Conservation (phyloP, 2,329 filamentous ascomycete genomes). For the Monosporascus sp. region DNA sequence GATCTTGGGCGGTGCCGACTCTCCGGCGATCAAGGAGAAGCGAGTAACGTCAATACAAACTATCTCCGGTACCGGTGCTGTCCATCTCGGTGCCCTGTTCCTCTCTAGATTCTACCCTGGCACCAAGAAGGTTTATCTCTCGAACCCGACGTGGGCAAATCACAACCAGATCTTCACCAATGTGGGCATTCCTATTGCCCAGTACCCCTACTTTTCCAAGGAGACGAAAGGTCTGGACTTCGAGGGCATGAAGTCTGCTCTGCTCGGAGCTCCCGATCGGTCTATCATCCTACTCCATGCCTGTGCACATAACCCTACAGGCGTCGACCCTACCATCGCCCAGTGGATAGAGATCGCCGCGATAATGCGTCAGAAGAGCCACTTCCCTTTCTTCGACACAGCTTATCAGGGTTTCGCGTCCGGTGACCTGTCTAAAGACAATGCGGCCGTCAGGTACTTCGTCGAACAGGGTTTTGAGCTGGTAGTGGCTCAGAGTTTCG, state of each 20-base stretch:
- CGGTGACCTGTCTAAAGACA: conserved; percentile 77
- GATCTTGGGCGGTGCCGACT: conserved; percentile 68
- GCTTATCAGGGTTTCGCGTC: conserved; percentile 98
- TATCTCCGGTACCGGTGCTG: conserved; percentile 93
- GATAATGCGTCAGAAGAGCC: conserved; percentile 69
- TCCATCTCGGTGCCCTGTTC: conserved; percentile 91
- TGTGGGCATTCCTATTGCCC: conserved; percentile 69
- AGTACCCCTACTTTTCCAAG: conserved; percentile 92
- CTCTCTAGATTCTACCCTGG: conserved; percentile 82
- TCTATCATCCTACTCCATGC: conserved; percentile 90
- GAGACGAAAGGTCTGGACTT: conserved; percentile 89
- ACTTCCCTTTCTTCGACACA: conserved; percentile 97
- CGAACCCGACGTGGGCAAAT: conserved; percentile 95
- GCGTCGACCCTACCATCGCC: conserved; percentile 86
- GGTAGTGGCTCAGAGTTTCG: conserved; percentile 86
- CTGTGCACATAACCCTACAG: conserved; percentile 97
- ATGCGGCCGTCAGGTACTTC: conserved; percentile 91
- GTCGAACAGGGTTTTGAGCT: conserved; percentile 87
- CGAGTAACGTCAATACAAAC: conserved; percentile 81
- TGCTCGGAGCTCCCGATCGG: conserved; percentile 66
- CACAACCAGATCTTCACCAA: conserved; percentile 98
- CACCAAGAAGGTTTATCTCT: conserved; percentile 78
- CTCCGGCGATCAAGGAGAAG: conserved; percentile 77
- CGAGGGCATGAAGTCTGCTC: conserved; percentile 72
- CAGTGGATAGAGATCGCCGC: conserved; percentile 90